These are phyloP conservation scores for Picocystis sp. DNA, from an alignment of 163 green algal genomes.

Conservation along the genomic window DNA sequence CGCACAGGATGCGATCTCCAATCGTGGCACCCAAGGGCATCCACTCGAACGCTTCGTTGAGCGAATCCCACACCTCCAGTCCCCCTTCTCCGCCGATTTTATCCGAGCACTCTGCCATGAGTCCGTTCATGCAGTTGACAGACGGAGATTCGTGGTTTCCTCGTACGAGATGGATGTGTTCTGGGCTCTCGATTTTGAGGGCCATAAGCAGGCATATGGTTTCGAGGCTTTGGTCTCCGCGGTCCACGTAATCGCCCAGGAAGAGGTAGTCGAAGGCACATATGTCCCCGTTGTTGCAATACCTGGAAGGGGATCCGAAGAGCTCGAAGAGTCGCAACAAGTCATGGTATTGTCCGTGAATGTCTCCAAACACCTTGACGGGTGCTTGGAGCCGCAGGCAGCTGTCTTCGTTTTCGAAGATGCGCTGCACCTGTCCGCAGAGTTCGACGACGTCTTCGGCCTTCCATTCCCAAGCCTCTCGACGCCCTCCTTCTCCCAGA, in stretches of 20 bases:
- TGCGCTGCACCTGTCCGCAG: too few species aligned
- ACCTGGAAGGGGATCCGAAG: slow-evolving; percentile 7
- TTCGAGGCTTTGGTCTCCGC: slow-evolving; percentile 10
- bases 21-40: too few species aligned
- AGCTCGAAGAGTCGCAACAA: slow-evolving; percentile 8
- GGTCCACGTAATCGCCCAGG: slow-evolving; percentile 13
- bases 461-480: too few species aligned
- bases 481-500: too few species aligned
- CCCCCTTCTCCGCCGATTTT: too few species aligned
- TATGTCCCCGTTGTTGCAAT: slow-evolving; percentile 5
- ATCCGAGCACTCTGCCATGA: too few species aligned
- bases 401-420: too few species aligned
- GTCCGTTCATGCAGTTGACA: background rate
- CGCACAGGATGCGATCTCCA: too few species aligned
- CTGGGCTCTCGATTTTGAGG: slow-evolving; percentile 12
- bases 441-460: too few species aligned
- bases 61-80: too few species aligned
- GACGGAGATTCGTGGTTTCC: background rate
- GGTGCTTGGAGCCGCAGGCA: background rate
- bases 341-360: slow-evolving; percentile 13
- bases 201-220: slow-evolving; percentile 11
- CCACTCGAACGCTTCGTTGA: too few species aligned
- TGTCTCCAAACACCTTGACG: slow-evolving; percentile 10
- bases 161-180: slow-evolving; percentile 10
- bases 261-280: slow-evolving; percentile 9